Evolutionary conservation across 2,329 filamentous ascomycete genomes (phyloP).

Genomic region (Ophiosphaerella herpotricha): DNA sequence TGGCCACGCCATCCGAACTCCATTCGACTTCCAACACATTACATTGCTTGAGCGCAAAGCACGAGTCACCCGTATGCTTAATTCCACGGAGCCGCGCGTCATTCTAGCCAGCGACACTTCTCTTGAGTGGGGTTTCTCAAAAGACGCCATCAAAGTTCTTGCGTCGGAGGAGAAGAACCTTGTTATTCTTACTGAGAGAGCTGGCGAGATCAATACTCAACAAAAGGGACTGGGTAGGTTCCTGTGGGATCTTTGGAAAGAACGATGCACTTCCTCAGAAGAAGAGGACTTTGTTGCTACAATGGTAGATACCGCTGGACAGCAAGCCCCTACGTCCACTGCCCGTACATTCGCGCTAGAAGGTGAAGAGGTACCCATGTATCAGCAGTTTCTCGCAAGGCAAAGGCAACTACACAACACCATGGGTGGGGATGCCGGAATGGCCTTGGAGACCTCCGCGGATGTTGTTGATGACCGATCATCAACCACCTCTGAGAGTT

Average conservation of each 20-base stretch:
- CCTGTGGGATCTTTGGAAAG: conserved; percentile 67
- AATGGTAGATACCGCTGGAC: conserved; percentile 68
- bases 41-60: conserved; percentile 80
- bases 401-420: conserved; percentile 86
- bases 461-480: conserved; percentile 83
- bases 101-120: conserved; percentile 90
- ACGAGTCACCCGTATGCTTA: conserved; percentile 73
- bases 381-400: conserved; percentile 90
- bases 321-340: conserved; percentile 33
- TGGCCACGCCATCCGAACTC: conserved; percentile 63
- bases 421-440: conserved; percentile 66
- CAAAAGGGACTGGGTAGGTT: conserved; percentile 65
- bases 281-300: conserved; percentile 49
- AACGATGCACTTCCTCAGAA: conserved; percentile 24
- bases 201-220: conserved; percentile 48
- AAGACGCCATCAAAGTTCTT: conserved; percentile 73
- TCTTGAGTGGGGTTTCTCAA: conserved; percentile 93
- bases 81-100: conserved; percentile 64
- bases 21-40: conserved; percentile 88
- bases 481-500: conserved; percentile 82
- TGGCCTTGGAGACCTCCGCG: conserved; percentile 69
- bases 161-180: conserved; percentile 80
- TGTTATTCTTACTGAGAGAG: conserved; percentile 82
- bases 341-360: conserved; percentile 67
- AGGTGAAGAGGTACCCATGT: conserved; percentile 75